Conservation (phyloP, 495 filamentous ascomycete genomes). For the Penicillium flavigenum region DNA sequence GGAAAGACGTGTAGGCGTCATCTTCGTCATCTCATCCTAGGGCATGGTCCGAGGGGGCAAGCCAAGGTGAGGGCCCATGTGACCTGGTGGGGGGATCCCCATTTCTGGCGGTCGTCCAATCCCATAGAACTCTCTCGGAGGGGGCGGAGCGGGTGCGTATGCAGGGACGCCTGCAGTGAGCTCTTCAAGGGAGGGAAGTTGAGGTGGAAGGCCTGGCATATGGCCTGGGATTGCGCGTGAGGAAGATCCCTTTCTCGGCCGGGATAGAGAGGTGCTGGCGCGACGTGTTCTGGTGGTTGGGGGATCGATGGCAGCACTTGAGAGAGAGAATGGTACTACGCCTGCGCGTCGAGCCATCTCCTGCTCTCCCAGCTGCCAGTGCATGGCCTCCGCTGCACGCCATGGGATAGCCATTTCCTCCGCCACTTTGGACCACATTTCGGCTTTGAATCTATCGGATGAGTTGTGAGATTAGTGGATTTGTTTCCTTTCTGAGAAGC, state of each 20-base stretch:
- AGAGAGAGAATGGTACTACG: conserved; percentile 73
- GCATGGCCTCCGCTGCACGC: conserved; percentile 95
- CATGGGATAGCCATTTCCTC: conserved; percentile 96
- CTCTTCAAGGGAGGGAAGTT: conserved; percentile 47
- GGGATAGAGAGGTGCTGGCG: conserved; percentile 46
- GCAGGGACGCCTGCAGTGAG: conserved; percentile 50
- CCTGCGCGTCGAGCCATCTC: conserved; percentile 93
- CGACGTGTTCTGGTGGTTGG: conserved; percentile 46
- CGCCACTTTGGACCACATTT: conserved; percentile 94
- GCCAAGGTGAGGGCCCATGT: conserved; percentile 36
- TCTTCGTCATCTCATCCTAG: conserved; percentile 33
- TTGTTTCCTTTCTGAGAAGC: not conserved
- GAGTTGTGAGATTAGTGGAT: not conserved
- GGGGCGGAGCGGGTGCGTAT: conserved; percentile 41
- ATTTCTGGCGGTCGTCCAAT: conserved; percentile 37
- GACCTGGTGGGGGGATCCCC: conserved; percentile 31
- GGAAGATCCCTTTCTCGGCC: conserved; percentile 44
- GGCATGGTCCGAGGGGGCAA: conserved; percentile 44
- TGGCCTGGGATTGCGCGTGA: conserved; percentile 39
- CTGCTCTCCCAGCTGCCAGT: conserved; percentile 91
- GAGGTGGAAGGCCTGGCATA: conserved; percentile 34
- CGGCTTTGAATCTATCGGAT: conserved; percentile 76
- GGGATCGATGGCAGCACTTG: conserved; percentile 58
- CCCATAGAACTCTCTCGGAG: conserved; percentile 42
- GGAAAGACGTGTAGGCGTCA: conserved; percentile 28